Evolutionary conservation across 129 eudicot genomes (phyloP).

Genomic region (Helianthus annuus): HanXRQr2.0-SUNRISE NC_035436.2:171552739-171553238

Average conservation of each 20-base stretch:
- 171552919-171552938: background rate
- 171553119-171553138: conserved; percentile 91
- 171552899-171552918: background rate
- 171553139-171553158: conserved; percentile 68
- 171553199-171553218: conserved; percentile 66
- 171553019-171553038: conserved; percentile 50
- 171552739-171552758: conserved; percentile 49
- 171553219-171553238: too few species aligned
- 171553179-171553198: conserved; percentile 72
- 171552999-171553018: conserved; percentile 80
- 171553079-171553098: background rate
- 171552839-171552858: conserved; percentile 47
- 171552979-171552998: conserved; percentile 69
- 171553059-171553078: background rate
- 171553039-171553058: background rate
- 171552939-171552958: background rate
- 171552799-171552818: conserved; percentile 69
- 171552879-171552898: conserved; percentile 37
- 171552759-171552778: conserved; percentile 71
- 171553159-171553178: conserved; percentile 71
- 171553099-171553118: conserved; percentile 42
- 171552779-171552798: conserved; percentile 79
- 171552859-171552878: conserved; percentile 78
- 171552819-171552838: conserved; percentile 63
- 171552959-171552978: conserved; percentile 46